Evolutionary conservation across 2,329 filamentous ascomycete species (phyloP).

Genomic region (Fusarium sp.): DNA sequence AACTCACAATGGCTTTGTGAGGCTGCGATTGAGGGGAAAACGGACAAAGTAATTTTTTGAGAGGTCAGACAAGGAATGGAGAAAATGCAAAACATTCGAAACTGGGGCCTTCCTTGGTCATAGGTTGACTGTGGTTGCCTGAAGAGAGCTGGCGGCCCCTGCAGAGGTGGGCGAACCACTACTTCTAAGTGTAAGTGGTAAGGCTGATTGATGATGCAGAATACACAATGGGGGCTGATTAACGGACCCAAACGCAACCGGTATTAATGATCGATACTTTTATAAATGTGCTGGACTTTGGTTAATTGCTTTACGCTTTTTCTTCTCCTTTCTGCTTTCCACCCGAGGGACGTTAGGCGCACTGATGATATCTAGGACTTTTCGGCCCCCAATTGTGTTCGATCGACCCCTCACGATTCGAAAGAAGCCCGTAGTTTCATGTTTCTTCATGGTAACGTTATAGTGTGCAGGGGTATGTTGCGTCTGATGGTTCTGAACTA

Average conservation of each 20-base stretch:
- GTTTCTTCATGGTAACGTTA: not conserved
- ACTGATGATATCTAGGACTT: not conserved
- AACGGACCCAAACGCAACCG: not conserved
- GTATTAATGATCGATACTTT: not conserved
- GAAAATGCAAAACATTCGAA: conserved; percentile 6
- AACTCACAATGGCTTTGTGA: conserved; percentile 22
- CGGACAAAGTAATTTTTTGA: not conserved
- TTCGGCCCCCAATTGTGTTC: conserved; percentile 3
- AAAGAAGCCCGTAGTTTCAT: not conserved
- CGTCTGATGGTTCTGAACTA: not conserved
- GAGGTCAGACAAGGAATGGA: conserved; percentile 9
- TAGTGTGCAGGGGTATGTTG: not conserved
- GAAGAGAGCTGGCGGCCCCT: conserved; percentile 9
- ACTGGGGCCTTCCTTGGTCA: conserved; percentile 21
- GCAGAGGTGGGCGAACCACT: conserved; percentile 15
- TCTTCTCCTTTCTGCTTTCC: not conserved
- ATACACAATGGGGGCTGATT: not conserved
- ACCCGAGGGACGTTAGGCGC: not conserved
- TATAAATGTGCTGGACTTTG: not conserved
- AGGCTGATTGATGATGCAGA: not conserved
- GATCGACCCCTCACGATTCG: not conserved
- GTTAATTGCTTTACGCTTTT: not conserved
- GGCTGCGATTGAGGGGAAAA: conserved; percentile 9
- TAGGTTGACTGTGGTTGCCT: conserved; percentile 11
- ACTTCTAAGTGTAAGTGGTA: not conserved